phyloP scores from a whole-genome alignment of 2,329 filamentous ascomycete species.

The Trichophyton mentagrophytes region DNA sequence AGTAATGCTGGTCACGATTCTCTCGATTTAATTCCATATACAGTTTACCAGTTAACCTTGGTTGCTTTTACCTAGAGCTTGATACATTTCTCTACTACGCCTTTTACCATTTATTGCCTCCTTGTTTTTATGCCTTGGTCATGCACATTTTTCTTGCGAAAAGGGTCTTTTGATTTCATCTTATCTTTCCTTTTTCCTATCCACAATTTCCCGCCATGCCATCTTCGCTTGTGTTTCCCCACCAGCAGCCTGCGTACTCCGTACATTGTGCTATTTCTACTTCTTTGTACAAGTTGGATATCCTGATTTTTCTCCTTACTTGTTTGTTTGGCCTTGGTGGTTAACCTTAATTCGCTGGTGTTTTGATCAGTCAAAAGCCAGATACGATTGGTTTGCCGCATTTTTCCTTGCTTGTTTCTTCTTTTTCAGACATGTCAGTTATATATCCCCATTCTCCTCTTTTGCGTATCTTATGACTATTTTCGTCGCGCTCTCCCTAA shows the following conservation, averaged over 20 bases:
- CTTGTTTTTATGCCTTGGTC: neutral
- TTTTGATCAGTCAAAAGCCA: slow-evolving; percentile 1
- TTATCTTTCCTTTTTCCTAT: neutral
- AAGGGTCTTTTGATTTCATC: neutral
- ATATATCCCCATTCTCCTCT: neutral
- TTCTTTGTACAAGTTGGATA: neutral
- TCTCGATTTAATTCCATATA: neutral
- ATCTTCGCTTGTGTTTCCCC: neutral
- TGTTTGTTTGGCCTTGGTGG: neutral
- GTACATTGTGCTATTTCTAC: neutral
- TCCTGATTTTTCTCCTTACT: neutral
- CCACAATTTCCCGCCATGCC: neutral
- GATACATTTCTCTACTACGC: neutral
- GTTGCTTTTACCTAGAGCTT: neutral
- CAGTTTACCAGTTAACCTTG: neutral
- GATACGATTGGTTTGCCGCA: slow-evolving; percentile 1
- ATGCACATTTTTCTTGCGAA: neutral
- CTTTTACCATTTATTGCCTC: neutral
- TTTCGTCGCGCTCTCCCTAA: neutral
- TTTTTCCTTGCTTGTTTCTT: neutral
- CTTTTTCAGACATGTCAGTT: slow-evolving; percentile 1
- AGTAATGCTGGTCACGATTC: slow-evolving; percentile 1
- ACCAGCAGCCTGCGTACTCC: neutral
- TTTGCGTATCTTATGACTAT: neutral
- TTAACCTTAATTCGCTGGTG: neutral